Evolutionary conservation across 164 flowering plant species (phyloP).

Genomic region (Vitis amurensis): DNA sequence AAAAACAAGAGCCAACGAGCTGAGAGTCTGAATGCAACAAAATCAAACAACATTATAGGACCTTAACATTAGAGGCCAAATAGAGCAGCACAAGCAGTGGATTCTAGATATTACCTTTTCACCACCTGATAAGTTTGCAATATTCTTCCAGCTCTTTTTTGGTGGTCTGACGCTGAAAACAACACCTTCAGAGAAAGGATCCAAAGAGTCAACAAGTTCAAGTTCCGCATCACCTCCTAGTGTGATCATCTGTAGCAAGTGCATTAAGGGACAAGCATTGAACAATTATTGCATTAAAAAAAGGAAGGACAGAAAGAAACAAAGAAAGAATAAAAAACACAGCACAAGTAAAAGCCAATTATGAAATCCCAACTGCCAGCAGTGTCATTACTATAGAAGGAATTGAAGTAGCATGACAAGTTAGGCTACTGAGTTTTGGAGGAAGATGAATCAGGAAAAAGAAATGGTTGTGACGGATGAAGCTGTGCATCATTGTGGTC

Average conservation of each 20-base stretch:
- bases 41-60: background rate
- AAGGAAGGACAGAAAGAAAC: background rate
- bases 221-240: constrained; percentile 99
- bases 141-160: constrained; percentile 99
- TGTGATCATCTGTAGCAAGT: constrained; percentile 85
- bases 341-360: background rate
- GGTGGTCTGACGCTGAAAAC: constrained; percentile 99
- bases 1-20: constrained; percentile 95
- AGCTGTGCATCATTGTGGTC: too few relatives aligned
- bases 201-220: constrained; percentile 95
- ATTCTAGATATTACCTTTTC: constrained; percentile 69
- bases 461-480: too few relatives aligned
- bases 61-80: background rate
- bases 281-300: background rate
- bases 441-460: too few relatives aligned
- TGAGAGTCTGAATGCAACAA: constrained; percentile 76
- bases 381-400: background rate
- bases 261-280: background rate
- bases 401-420: background rate
- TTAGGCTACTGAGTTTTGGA: too few relatives aligned
- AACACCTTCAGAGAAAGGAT: constrained; percentile 99
- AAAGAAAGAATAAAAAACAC: background rate
- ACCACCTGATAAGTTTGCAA: constrained; percentile 96
- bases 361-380: background rate
- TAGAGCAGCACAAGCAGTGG: background rate